Evolutionary conservation across 2,329 filamentous ascomycete species (phyloP), one percentile per base, ranked within the genome.

Genomic region (Alternaria ethzedia): DNA sequence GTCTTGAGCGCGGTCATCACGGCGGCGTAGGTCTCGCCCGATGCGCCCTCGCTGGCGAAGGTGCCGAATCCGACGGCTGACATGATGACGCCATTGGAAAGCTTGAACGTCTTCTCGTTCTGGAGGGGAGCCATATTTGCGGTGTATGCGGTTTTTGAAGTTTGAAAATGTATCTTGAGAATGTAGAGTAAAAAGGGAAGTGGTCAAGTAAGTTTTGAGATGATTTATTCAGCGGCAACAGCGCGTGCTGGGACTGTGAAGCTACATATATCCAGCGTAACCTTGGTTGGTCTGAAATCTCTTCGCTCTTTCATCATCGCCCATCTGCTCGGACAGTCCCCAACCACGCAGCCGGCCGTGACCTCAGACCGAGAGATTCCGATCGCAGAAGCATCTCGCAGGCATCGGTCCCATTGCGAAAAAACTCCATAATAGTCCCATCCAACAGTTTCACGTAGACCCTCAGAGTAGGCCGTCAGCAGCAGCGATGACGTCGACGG

Each of bases 51-150:
- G 78, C 86, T 91, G 66, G 86, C 86, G 78, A 91, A 93, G 65
- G 92, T 90, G 60, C 91, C 91, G 72, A 93, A 92, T 41, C 90
- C 91, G 15, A 93, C 84, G 41, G 84, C 85, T 49, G 91, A 91
- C 36, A 93, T 90, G 75, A 83, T 84, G 63, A 90, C 86, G 70
- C 86, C 86, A 74, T 87, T 88, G 82, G 79, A 84, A 55, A 88
- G 82, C 67, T 79, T 86, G 80, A 84, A 87, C 49, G 81, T 82
- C 74, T 81, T 81, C 41, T 70, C 62, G 72, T 79, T 79, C 45
- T 72, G 67, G 57, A 72, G 68, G 44, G 70, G 67, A 36, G 64
- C 69, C 76, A 78, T 78, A 25, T 47, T 72, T 69, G 61, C 50
- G 65, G 43, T 63, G 36, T 23, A 11, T 55, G 57, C 51, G 17